A percentile compares a stretch with the other conserved stretches of the same genome.
phyloP scores from a whole-genome alignment of 1,139 yeast species.

The Scheffersomyces lignicola region DNA sequence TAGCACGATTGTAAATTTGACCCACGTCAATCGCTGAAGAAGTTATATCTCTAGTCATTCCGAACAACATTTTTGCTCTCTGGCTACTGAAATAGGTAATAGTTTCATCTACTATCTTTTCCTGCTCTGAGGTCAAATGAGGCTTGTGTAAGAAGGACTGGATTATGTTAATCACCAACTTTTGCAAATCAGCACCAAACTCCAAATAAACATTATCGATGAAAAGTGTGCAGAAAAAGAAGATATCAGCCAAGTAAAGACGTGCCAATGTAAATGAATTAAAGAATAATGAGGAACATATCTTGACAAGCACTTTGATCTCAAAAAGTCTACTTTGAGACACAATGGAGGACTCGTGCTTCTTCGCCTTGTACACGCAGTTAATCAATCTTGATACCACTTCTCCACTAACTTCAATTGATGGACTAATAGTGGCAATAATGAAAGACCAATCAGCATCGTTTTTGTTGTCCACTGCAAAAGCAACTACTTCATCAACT shows the following conservation, averaged over 20 bases:
- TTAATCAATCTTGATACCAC: slow-evolving; percentile 56
- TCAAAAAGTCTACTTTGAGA: slow-evolving; percentile 70
- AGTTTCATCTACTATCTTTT: slow-evolving; percentile 47
- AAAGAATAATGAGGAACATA: slow-evolving; percentile 68
- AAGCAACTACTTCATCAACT: slow-evolving; percentile 72
- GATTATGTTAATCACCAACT: slow-evolving; percentile 64
- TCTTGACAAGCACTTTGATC: slow-evolving; percentile 65
- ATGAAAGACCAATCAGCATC: slow-evolving; percentile 70
- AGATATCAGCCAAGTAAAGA: slow-evolving; percentile 69
- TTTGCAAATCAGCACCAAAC: slow-evolving; percentile 65
- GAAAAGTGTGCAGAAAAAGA: slow-evolving; percentile 67
- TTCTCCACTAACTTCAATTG: slow-evolving; percentile 71
- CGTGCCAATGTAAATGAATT: slow-evolving; percentile 68
- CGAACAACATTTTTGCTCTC: slow-evolving; percentile 74
- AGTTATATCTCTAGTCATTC: slow-evolving; percentile 64
- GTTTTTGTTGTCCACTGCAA: slow-evolving; percentile 73
- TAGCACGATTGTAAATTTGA: slow-evolving; percentile 49
- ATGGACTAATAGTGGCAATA: slow-evolving; percentile 67
- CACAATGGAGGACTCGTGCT: slow-evolving; percentile 55
- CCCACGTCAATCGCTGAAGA: slow-evolving; percentile 22
- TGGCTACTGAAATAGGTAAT: slow-evolving; percentile 67
- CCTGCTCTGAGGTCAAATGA: slow-evolving; percentile 44
- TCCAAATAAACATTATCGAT: slow-evolving; percentile 74
- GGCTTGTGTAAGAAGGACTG: slow-evolving; percentile 71
- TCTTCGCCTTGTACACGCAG: slow-evolving; percentile 50